phyloP scores from a whole-genome alignment of 495 filamentous ascomycete genomes.

The Lophiotrema nucula region DNA sequence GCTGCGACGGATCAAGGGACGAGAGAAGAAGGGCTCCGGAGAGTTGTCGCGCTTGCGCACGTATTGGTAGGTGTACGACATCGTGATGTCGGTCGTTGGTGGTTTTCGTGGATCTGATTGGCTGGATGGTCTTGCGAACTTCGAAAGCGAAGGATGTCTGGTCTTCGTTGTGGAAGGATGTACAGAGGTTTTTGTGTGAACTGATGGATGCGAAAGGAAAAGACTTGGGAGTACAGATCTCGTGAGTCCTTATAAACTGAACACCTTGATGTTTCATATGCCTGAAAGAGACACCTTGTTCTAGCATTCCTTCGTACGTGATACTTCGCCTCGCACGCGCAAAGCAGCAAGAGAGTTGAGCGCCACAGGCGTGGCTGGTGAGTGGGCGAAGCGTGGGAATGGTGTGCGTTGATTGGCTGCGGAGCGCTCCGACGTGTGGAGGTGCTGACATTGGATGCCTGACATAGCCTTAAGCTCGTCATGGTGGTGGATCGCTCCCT shows the following conservation, averaged over 20 bases:
- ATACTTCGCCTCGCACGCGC: neutral
- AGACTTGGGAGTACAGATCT: neutral
- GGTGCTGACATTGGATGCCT: too few relatives aligned
- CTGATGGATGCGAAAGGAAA: neutral
- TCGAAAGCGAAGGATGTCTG: too few relatives aligned
- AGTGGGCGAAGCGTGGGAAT: too few relatives aligned
- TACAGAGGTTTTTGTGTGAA: neutral
- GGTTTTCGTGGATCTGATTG: neutral
- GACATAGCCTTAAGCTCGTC: too few relatives aligned
- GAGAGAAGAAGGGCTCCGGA: neutral
- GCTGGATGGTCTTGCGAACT: neutral
- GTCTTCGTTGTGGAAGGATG: neutral
- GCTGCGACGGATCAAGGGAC: neutral
- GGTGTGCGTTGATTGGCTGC: neutral
- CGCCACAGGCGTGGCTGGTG: neutral
- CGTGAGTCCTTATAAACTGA: neutral
- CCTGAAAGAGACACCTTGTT: neutral
- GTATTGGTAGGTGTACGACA: neutral
- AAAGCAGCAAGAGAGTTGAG: too few relatives aligned
- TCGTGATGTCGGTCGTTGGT: too few relatives aligned
- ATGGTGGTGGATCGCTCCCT: too few relatives aligned
- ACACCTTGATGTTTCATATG: neutral
- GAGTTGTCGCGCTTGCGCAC: neutral
- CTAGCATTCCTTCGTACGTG: neutral
- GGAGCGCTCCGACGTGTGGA: neutral